Base-by-base conservation (phyloP, 2,329 filamentous ascomycete genomes). In the Ceratocystis papillata region DNA sequence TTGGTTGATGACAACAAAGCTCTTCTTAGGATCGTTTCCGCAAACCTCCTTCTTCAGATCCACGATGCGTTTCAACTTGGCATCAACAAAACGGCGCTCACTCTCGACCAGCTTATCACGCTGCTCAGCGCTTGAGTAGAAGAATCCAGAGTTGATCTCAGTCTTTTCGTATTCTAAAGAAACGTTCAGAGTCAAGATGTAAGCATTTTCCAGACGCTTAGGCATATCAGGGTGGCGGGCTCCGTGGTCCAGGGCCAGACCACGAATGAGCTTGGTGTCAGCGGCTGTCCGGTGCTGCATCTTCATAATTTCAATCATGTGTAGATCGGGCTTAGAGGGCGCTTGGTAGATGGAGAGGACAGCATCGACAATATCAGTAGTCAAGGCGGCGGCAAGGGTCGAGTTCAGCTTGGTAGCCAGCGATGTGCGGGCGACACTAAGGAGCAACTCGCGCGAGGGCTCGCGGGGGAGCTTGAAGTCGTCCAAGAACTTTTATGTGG, bases 251-350 rank as follows among this genome's bases (percentile, higher is more conserved):
- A 99, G 80, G 8, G 90, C 94, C 67, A 99, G 81, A 68, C 94
- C 94, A 70, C 89, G 86, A 76, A 99, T 96, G 68, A 99, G 85
- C 77, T 96, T 91, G 67, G 94, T 99, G 76, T 99, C 94, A 41
- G 94, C 90, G 67, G 93, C 92, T 64, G 90, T 91, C 71, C 93
- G 89, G 80, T 99, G 94, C 79, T 99, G 94, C 93, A 99, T 97
- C 76, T 96, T 97, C 94, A 99, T 99, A 73, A 99, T 97, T 78
- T 99, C 94, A 71, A 99, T 83, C 94, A 99, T 99, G 80, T 97
- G 93, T 73, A 99, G 78, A 78, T 99, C 94, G 66, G 95, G 95
- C 80, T 97, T 97, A 69, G 85, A 86, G 30, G 90, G 90, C 20
- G 89, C 80, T 75, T 91, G 83, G 80, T 96, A 92, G 75, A 99